Percentiles rank a stretch among this genome's conserved stretches.
Evolutionary conservation across 2,329 filamentous ascomycete species (phyloP).

Genomic region (Rhytidhysteron rufulum): DNA sequence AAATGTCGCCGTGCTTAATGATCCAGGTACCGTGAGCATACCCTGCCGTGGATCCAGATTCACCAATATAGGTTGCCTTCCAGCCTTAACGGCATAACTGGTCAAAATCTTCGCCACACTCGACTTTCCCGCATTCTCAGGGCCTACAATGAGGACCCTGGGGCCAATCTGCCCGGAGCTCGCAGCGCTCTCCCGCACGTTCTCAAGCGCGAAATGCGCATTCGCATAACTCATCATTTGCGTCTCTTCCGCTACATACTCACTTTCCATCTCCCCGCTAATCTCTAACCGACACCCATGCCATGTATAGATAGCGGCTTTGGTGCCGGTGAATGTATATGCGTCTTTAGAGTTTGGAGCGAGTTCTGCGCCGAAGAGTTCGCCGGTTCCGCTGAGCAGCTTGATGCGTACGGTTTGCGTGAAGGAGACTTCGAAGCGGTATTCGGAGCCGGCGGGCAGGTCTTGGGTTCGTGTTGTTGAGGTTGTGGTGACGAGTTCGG

Average conservation of each 20-base stretch:
- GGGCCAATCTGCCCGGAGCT: slow-evolving; percentile 56
- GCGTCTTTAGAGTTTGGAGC: slow-evolving; percentile 62
- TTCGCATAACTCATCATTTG: slow-evolving; percentile 79
- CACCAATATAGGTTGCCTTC: slow-evolving; percentile 72
- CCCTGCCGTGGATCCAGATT: slow-evolving; percentile 79
- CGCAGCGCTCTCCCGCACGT: slow-evolving; percentile 61
- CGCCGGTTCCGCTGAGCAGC: slow-evolving; percentile 76
- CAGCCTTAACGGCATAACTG: slow-evolving; percentile 72
- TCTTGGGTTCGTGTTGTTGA: slow-evolving; percentile 35
- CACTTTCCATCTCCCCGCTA: slow-evolving; percentile 63
- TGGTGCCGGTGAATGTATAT: slow-evolving; percentile 77
- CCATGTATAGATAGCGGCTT: slow-evolving; percentile 89
- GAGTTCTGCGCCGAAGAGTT: slow-evolving; percentile 93
- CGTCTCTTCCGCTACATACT: slow-evolving; percentile 73
- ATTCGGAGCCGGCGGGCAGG: slow-evolving; percentile 45
- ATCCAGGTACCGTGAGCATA: slow-evolving; percentile 59
- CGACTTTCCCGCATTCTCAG: slow-evolving; percentile 77
- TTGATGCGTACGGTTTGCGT: slow-evolving; percentile 41
- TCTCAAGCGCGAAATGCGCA: slow-evolving; percentile 80
- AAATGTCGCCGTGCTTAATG: slow-evolving; percentile 80
- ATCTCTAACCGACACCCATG: slow-evolving; percentile 85
- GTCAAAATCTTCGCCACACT: slow-evolving; percentile 73
- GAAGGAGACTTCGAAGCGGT: slow-evolving; percentile 40
- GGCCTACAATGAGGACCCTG: slow-evolving; percentile 78
- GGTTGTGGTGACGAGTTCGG: slow-evolving; percentile 20